A percentile compares a stretch with the other conserved stretches of the same genome.
Evolutionary conservation across 2,329 filamentous ascomycete species (phyloP).

Genomic region (Penicillium oxalicum): DNA sequence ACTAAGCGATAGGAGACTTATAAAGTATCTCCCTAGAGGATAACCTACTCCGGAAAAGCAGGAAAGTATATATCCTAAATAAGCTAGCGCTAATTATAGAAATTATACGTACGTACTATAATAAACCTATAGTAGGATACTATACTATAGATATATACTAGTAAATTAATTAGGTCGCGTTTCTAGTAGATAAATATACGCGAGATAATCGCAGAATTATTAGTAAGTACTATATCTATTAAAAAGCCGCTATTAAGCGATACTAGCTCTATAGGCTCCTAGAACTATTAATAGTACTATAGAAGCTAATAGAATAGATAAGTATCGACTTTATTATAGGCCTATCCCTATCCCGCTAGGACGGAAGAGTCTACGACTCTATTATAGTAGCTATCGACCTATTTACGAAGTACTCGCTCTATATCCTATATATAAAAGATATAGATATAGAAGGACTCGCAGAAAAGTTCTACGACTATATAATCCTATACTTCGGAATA

Average conservation of each 20-base stretch:
- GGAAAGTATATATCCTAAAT: too few species aligned
- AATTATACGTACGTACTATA: not conserved
- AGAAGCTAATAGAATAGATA: not conserved
- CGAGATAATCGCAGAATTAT: not conserved
- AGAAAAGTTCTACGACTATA: not conserved
- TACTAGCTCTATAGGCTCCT: not conserved
- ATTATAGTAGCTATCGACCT: not conserved
- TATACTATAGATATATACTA: not conserved
- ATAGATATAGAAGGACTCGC: not conserved
- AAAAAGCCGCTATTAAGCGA: not conserved
- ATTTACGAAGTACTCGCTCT: not conserved
- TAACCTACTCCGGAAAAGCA: too few species aligned
- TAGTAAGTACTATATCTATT: not conserved
- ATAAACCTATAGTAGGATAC: not conserved
- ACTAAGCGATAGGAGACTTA: too few species aligned
- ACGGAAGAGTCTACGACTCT: not conserved
- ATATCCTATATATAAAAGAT: not conserved
- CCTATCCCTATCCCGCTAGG: not conserved
- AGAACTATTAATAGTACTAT: not conserved
- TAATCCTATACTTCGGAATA: not conserved
- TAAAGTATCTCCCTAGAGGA: too few species aligned
- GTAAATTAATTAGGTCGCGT: too few species aligned
- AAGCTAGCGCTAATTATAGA: not conserved
- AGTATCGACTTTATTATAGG: slow-evolving; percentile 1
- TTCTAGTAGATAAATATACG: not conserved